Evolutionary conservation across 441 rosid genomes (phyloP).

Genomic region (Gossypium davidsonii): DNA sequence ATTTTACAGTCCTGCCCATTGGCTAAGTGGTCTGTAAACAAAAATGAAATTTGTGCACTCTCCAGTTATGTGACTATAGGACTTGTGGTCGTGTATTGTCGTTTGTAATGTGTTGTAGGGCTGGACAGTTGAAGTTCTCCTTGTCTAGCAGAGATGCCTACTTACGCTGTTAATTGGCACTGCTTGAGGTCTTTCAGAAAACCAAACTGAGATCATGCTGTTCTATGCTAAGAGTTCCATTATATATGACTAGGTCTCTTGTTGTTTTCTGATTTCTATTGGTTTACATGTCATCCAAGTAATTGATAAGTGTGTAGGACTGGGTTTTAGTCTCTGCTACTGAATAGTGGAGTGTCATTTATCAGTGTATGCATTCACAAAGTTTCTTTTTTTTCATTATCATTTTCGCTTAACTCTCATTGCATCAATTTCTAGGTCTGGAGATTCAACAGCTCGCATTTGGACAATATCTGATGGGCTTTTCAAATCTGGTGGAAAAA

Average conservation of each 20-base stretch:
- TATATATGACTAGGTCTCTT: not conserved
- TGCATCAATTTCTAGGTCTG: slow-evolving; percentile 50
- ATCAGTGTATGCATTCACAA: not conserved
- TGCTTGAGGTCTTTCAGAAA: not conserved
- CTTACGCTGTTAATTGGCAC: not conserved
- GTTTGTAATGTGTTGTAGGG: not conserved
- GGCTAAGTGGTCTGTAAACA: not conserved
- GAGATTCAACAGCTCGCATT: slow-evolving; percentile 36
- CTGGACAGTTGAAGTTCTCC: slow-evolving; percentile 4
- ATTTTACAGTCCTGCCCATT: not conserved
- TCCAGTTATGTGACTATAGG: not conserved
- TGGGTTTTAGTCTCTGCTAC: not conserved
- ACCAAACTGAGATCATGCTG: not conserved
- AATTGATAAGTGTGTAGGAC: not conserved
- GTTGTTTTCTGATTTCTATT: not conserved
- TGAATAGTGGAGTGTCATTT: not conserved
- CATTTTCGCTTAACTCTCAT: slow-evolving; percentile 18
- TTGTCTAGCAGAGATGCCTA: not conserved
- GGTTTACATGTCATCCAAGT: not conserved
- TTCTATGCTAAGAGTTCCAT: not conserved
- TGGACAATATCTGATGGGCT: slow-evolving; percentile 17
- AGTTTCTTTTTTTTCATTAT: not conserved
- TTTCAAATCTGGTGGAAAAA: slow-evolving; percentile 43
- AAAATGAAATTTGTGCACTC: not conserved
- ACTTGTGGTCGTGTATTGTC: not conserved